These are phyloP conservation scores for Leishmania arabica DNA, from an alignment of 208 protist genomes.

Conservation along the genomic window DNA sequence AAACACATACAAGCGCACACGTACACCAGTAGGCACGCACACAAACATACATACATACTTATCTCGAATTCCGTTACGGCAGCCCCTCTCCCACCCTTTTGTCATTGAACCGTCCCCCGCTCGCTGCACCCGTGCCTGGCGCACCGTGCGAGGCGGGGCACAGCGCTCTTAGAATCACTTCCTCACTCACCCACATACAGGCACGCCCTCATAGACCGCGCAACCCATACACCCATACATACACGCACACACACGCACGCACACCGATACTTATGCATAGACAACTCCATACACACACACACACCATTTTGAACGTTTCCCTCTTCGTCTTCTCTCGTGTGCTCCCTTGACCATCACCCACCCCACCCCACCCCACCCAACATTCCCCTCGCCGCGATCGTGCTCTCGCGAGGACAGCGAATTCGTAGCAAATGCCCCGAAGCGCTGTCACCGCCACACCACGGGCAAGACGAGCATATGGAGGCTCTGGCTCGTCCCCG, in stretches of 20 bases:
- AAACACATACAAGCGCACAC: background rate
- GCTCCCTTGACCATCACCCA: background rate
- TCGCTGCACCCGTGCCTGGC: background rate
- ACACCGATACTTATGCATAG: background rate
- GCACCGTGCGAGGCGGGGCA: background rate
- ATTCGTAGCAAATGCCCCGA: background rate
- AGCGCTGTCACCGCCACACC: background rate
- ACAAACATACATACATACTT: background rate
- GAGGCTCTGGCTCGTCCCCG: background rate
- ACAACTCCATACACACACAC: background rate
- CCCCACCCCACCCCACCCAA: background rate
- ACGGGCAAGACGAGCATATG: background rate
- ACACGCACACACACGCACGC: background rate
- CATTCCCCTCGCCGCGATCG: background rate
- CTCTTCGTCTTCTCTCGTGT: background rate
- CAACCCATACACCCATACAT: background rate
- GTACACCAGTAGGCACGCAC: background rate
- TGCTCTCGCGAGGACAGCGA: background rate
- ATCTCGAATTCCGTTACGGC: background rate
- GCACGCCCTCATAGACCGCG: background rate
- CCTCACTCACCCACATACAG: background rate
- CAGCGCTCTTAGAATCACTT: background rate
- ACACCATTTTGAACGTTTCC: background rate
- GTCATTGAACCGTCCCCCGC: background rate
- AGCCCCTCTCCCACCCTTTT: background rate